Base-by-base conservation (phyloP, 129 eudicot genomes). In the Chrysanthemum lavandulifolium region DNA sequence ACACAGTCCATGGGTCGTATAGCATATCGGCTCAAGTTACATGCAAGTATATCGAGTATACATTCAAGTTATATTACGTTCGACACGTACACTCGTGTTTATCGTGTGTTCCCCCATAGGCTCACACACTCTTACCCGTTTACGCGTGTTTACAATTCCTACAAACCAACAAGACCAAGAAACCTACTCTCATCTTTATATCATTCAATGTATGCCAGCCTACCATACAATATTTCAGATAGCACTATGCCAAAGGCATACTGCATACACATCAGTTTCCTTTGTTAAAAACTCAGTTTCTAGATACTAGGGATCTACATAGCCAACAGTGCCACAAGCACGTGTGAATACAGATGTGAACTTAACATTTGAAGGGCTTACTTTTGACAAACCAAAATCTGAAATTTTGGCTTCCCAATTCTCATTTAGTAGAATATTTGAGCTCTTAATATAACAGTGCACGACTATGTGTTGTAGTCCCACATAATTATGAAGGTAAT, bases 191-290 rank as follows among this genome's bases (percentile, higher is more conserved):
- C 53, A 15, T 64, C 69, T 31, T 64, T 21, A 31, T 64, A 33
- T 4, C 1, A 27, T 9, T 3, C 25, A 65, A 36, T 15, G 43
- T 4, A 33, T 15, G n/a, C 54, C 66, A 5, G 10, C 66, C 66
- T 61, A 21, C 47, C 66, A 61, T 47, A 61, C 66, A 61, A 61
- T 25, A 65, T 40, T 40, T 65, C 69, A 13, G 43, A 65, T 33
- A 65, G 16, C 23, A 65, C 69, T 4, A 65, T 31, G 4, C 69
- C 69, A 15, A n/a, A n/a, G n/a, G n/a, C n/a, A n/a, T n/a, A 65
- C 16, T 1, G 66, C 23, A 19, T 57, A 57, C 23, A 57, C 62
- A 18, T 57, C 61, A 7, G 27, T n/a, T 56, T 63, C 68, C 51
- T 13, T 33, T 63, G 51, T 36, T n/a, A 63, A 9, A 63, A 36